Percentiles rank a stretch among this genome's conserved stretches.
Conservation (phyloP, 2,329 filamentous ascomycete genomes). For the Aspergillus pseudoviridinutans region DNA sequence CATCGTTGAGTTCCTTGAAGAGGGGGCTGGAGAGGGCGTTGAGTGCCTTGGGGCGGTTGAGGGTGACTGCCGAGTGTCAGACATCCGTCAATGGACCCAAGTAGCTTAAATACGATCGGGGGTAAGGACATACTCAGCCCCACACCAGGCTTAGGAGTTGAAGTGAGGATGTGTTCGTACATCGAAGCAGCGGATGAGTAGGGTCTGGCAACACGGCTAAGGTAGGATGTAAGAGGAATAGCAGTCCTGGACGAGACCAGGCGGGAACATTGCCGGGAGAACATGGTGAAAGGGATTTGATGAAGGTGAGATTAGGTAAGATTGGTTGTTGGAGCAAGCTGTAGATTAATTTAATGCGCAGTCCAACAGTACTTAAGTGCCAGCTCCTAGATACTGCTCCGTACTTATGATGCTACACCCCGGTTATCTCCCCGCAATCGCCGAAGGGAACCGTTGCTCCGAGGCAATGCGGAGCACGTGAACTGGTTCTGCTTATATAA, state of each 20-base stretch:
- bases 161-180: slow-evolving; percentile 81
- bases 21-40: slow-evolving; percentile 91
- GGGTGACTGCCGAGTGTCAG: slow-evolving; percentile 60
- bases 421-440: slow-evolving; percentile 11
- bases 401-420: slow-evolving; percentile 3
- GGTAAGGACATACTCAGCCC: slow-evolving; percentile 64
- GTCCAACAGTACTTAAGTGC: not conserved
- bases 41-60: slow-evolving; percentile 91
- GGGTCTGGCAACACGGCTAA: slow-evolving; percentile 28
- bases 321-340: not conserved
- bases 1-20: slow-evolving; percentile 82
- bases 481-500: slow-evolving; percentile 2
- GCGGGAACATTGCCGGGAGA: slow-evolving; percentile 51
- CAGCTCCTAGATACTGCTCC: too few relatives aligned
- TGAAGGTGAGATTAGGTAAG: not conserved
- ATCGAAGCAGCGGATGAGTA: slow-evolving; percentile 43
- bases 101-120: not conserved
- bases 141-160: slow-evolving; percentile 81
- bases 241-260: slow-evolving; percentile 55
- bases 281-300: slow-evolving; percentile 26
- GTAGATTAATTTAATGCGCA: not conserved
- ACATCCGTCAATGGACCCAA: not conserved
- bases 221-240: slow-evolving; percentile 33
- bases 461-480: slow-evolving; percentile 13
- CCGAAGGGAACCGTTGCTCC: slow-evolving; percentile 13